These are phyloP conservation scores for Kurtzmaniella natalensis DNA, from an alignment of 1,139 yeast species.

Conservation along the genomic window DNA sequence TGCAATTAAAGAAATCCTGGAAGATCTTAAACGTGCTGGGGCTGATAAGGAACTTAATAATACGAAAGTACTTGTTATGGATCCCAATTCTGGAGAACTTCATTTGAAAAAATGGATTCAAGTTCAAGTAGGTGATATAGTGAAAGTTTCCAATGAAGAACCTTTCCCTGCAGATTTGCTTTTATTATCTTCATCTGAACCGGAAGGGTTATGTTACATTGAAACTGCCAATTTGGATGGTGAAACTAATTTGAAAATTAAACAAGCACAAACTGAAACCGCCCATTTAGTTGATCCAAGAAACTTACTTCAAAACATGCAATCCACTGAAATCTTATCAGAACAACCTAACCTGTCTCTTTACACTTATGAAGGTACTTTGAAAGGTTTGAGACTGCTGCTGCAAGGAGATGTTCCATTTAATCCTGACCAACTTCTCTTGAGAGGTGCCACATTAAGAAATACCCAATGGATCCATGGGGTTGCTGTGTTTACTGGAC, in stretches of 20 bases:
- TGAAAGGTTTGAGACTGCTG: conserved; percentile 48
- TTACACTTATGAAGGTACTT: conserved; percentile 89
- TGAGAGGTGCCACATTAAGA: conserved; percentile 93
- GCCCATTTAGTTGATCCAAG: conserved; percentile 66
- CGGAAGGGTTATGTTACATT: conserved; percentile 94
- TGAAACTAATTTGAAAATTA: conserved; percentile 92
- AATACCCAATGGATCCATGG: conserved; percentile 97
- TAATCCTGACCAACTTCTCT: conserved; percentile 82
- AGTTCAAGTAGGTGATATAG: conserved; percentile 87
- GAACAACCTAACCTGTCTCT: conserved; percentile 94
- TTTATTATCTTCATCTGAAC: conserved; percentile 86
- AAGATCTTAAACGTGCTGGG: conserved; percentile 81
- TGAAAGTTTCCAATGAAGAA: conserved; percentile 79
- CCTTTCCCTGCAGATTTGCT: conserved; percentile 93
- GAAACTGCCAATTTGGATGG: conserved; percentile 98
- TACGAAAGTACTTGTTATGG: conserved; percentile 69
- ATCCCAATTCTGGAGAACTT: conserved; percentile 57
- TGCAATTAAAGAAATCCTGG: conserved; percentile 86
- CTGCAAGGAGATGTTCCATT: conserved; percentile 56
- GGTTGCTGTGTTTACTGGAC: conserved; percentile 91
- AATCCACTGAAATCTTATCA: conserved; percentile 49
- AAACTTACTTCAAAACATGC: conserved; percentile 43
- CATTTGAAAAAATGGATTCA: conserved; percentile 75
- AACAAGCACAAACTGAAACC: conserved; percentile 82
- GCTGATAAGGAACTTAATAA: conserved; percentile 90